Percentiles rank a stretch among this genome's conserved stretches.
Conservation (phyloP, 805 yeast species). For the Starmerella khaoyaiensis region DNA sequence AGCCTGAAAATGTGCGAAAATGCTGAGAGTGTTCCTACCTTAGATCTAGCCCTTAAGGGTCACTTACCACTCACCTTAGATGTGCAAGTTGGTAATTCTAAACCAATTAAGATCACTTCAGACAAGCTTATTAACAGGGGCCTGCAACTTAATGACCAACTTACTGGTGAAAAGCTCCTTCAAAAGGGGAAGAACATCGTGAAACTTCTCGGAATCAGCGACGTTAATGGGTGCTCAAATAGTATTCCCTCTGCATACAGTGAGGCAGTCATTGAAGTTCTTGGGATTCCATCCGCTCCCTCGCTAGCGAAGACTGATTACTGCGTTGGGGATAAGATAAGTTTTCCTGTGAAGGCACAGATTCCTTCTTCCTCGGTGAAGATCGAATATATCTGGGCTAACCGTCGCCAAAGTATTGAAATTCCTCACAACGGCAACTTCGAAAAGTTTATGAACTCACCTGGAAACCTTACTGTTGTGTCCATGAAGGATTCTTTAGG, state of each 20-base stretch:
- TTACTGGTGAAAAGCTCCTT: constrained; percentile 1
- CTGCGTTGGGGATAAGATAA: constrained; percentile 87
- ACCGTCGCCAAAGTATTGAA: constrained; percentile 4
- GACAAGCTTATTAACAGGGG: no score
- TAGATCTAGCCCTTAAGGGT: constrained; percentile 11
- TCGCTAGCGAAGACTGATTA: constrained; percentile 7
- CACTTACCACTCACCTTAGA: constrained; percentile 13
- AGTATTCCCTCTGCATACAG: neutral
- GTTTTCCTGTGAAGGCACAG: constrained; percentile 60
- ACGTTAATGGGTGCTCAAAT: constrained; percentile 11
- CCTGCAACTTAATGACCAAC: no score
- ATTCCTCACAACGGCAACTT: constrained; percentile 30
- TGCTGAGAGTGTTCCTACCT: constrained; percentile 5
- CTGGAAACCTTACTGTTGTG: constrained; percentile 60
- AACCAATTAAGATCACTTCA: no score
- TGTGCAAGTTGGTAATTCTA: constrained; percentile 3
- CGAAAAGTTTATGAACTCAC: constrained; percentile 61
- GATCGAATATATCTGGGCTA: constrained; percentile 45
- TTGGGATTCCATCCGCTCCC: constrained; percentile 9
- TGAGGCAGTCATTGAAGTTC: constrained; percentile 5
- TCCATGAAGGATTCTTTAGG: constrained; percentile 63
- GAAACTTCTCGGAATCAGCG: constrained; percentile 7
- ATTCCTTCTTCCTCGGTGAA: constrained; percentile 48
- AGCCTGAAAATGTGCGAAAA: neutral
- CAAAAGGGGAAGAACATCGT: constrained; percentile 2